phyloP scores from a whole-genome alignment of 257 asterid species.

The Fraxinus quadrangulata region DNA sequence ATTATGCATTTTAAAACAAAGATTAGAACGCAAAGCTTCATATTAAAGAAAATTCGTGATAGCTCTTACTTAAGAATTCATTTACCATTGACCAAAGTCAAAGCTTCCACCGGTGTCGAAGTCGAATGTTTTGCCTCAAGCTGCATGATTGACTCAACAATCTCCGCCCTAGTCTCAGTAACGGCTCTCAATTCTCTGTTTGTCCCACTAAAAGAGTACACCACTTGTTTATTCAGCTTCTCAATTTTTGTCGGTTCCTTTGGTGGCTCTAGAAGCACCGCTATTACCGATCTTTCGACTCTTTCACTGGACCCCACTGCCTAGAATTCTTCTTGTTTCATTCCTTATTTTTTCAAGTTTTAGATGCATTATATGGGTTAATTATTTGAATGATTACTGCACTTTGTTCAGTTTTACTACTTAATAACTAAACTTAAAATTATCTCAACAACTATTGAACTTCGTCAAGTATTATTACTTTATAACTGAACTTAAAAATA shows the following conservation, averaged over 20 bases:
- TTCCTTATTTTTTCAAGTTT: too few relatives aligned
- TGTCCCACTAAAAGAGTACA: constrained; percentile 71
- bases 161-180: constrained; percentile 80
- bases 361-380: too few relatives aligned
- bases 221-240: constrained; percentile 60
- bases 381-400: too few relatives aligned
- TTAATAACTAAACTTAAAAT: too few relatives aligned
- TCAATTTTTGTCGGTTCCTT: constrained; percentile 47
- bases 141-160: constrained; percentile 74
- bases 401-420: too few relatives aligned
- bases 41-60: neutral
- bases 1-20: neutral
- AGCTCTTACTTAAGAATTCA: constrained; percentile 82
- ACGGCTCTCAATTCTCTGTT: constrained; percentile 69
- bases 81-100: constrained; percentile 79
- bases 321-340: too few relatives aligned
- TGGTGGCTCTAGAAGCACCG: constrained; percentile 39
- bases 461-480: too few relatives aligned
- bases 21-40: neutral
- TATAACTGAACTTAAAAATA: too few relatives aligned
- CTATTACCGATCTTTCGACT: constrained; percentile 30
- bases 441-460: too few relatives aligned
- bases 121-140: constrained; percentile 80
- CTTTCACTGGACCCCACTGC: constrained; percentile 51
- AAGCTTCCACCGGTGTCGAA: constrained; percentile 78